phyloP scores from a whole-genome alignment of 2,329 filamentous ascomycete genomes.

The Zalaria obscura region DNA sequence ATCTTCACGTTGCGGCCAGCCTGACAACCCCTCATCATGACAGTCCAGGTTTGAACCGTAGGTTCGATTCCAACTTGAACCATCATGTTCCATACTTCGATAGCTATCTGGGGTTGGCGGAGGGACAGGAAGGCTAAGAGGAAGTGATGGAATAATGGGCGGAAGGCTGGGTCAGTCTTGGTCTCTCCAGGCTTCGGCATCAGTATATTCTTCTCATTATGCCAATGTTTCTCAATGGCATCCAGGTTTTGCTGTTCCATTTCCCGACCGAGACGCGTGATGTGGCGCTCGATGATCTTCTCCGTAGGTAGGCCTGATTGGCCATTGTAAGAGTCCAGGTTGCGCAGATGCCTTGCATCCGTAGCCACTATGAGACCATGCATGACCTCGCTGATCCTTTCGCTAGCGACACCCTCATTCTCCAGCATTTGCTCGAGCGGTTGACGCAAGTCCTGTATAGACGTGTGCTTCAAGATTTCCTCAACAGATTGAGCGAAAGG shows the following conservation, averaged over 20 bases:
- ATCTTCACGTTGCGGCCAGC: conserved; percentile 42
- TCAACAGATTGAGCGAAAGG: not conserved
- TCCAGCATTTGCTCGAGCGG: too few species aligned
- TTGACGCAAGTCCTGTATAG: too few species aligned
- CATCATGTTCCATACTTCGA: conserved; percentile 46
- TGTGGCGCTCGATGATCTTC: conserved; percentile 5
- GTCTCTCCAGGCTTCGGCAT: not conserved
- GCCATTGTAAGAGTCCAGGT: too few species aligned
- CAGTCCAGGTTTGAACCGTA: conserved; percentile 52
- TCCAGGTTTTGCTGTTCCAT: conserved; percentile 9
- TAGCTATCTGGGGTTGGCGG: conserved; percentile 26
- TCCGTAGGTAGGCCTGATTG: not conserved
- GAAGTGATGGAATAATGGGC: conserved; percentile 24
- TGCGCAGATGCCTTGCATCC: too few species aligned
- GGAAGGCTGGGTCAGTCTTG: conserved; percentile 5
- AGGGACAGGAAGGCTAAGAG: conserved; percentile 33
- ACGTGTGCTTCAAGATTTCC: not conserved
- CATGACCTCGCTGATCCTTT: too few species aligned
- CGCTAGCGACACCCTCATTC: too few species aligned
- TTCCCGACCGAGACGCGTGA: conserved; percentile 8
- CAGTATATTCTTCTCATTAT: conserved; percentile 6
- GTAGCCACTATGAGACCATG: too few species aligned
- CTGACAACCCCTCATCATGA: conserved; percentile 59
- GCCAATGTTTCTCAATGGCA: conserved; percentile 9
- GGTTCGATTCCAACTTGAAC: conserved; percentile 40